Conservation (phyloP, 768 basidiomycete genomes). For the Rhodotorula kratochvilovae region DNA sequence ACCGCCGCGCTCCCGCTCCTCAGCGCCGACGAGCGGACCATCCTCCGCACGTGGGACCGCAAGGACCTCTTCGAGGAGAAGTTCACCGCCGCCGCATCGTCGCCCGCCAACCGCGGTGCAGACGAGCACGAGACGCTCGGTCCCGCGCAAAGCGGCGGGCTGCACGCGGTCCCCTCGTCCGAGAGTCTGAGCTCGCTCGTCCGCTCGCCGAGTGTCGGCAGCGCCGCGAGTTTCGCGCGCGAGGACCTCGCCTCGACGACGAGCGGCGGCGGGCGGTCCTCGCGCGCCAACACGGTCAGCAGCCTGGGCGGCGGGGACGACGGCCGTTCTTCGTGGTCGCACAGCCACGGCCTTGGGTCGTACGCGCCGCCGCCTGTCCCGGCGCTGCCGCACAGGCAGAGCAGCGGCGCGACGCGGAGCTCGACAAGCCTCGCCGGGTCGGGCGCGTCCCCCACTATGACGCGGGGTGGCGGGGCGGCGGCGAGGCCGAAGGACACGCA, state of each 20-base stretch:
- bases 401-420: neutral
- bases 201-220: neutral
- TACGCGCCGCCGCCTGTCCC: neutral
- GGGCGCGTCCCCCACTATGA: neutral
- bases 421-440: neutral
- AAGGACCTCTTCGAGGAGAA: conserved; percentile 89
- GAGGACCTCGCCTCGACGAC: conserved; percentile 9
- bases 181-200: conserved; percentile 6
- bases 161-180: neutral
- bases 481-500: conserved; percentile 71
- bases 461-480: neutral
- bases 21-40: conserved; percentile 73
- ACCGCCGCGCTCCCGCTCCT: conserved; percentile 70
- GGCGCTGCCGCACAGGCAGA: neutral
- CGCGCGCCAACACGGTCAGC: conserved; percentile 25
- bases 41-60: conserved; percentile 83
- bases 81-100: conserved; percentile 53
- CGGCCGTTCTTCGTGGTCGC: neutral
- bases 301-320: conserved; percentile 4
- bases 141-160: neutral
- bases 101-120: too few species aligned
- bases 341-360: neutral
- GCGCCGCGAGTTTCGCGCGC: neutral
- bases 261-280: neutral
- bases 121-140: neutral